phyloP scores from a whole-genome alignment of 192 early-diverging fungal species.

The Entomortierella parvispora region DNA sequence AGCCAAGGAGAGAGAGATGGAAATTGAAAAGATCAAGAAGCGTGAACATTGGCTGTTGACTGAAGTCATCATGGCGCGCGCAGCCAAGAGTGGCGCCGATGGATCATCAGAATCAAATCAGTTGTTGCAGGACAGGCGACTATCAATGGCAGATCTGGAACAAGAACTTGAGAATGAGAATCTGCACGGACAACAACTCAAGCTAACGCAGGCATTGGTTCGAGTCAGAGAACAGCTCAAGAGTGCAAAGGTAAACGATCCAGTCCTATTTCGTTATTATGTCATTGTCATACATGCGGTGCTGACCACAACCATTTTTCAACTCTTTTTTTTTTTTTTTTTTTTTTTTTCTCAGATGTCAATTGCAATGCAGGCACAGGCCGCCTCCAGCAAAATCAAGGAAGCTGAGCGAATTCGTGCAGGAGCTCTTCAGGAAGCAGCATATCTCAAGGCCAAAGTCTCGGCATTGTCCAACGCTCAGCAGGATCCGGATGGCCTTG shows the following conservation, averaged over 20 bases:
- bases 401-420: slow-evolving; percentile 61
- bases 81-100: neutral
- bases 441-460: slow-evolving; percentile 62
- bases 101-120: neutral
- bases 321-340: neutral
- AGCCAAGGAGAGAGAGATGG: slow-evolving; percentile 1
- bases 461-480: slow-evolving; percentile 55
- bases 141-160: slow-evolving; percentile 29
- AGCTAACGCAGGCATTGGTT: slow-evolving; percentile 57
- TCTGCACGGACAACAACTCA: slow-evolving; percentile 55
- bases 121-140: slow-evolving; percentile 9
- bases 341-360: slow-evolving; percentile 16
- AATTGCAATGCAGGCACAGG: slow-evolving; percentile 58
- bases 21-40: slow-evolving; percentile 26
- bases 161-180: slow-evolving; percentile 26
- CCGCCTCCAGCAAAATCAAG: slow-evolving; percentile 56
- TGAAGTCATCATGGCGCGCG: slow-evolving; percentile 25
- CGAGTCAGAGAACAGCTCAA: slow-evolving; percentile 57
- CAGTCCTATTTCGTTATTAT: neutral
- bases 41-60: slow-evolving; percentile 43
- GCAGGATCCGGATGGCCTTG: slow-evolving; percentile 44
- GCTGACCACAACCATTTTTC: neutral
- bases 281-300: neutral
- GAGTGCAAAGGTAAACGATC: slow-evolving; percentile 48
- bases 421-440: slow-evolving; percentile 66